A percentile compares a stretch with the other conserved stretches of the same genome.
phyloP scores from a whole-genome alignment of 1,284 basidiomycete species.

The Tausonia pullulans region DNA sequence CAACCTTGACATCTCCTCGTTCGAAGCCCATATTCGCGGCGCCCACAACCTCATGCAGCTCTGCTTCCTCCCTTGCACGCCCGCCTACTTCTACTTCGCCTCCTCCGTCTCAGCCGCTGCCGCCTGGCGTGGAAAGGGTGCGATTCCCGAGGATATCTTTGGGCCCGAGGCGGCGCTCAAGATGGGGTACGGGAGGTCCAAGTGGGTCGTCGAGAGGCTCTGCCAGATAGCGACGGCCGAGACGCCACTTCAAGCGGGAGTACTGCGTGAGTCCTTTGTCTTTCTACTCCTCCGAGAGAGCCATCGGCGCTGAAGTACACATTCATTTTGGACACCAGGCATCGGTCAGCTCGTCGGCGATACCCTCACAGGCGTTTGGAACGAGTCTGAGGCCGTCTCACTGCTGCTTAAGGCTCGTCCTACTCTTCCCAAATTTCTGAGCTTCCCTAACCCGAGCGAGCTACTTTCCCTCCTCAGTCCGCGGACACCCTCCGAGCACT shows the following conservation, averaged over 20 bases:
- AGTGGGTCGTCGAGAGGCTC: slow-evolving; percentile 53
- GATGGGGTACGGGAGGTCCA: slow-evolving; percentile 48
- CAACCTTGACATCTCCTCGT: slow-evolving; percentile 39
- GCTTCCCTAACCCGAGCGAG: not conserved
- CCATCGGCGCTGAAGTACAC: too few species aligned
- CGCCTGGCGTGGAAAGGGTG: slow-evolving; percentile 27
- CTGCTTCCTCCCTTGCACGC: slow-evolving; percentile 34
- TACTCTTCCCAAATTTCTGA: too few species aligned
- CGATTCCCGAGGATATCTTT: slow-evolving; percentile 36
- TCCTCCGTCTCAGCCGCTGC: slow-evolving; percentile 39
- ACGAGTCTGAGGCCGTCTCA: slow-evolving; percentile 45
- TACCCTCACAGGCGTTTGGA: slow-evolving; percentile 46
- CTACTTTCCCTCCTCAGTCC: slow-evolving; percentile 23
- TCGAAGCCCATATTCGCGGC: slow-evolving; percentile 44
- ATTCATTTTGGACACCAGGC: slow-evolving; percentile 18
- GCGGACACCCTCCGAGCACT: slow-evolving; percentile 40
- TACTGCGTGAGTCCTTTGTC: slow-evolving; percentile 25
- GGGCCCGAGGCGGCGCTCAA: slow-evolving; percentile 36
- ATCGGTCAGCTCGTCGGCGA: slow-evolving; percentile 44
- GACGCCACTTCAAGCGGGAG: slow-evolving; percentile 33
- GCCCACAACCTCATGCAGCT: slow-evolving; percentile 47
- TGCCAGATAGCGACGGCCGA: slow-evolving; percentile 36
- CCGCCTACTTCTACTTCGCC: slow-evolving; percentile 46
- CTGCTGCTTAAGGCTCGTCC: slow-evolving; percentile 30
- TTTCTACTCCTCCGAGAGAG: too few species aligned